Conservation (phyloP, 768 basidiomycete genomes). For the Lactarius akahatsu region DNA sequence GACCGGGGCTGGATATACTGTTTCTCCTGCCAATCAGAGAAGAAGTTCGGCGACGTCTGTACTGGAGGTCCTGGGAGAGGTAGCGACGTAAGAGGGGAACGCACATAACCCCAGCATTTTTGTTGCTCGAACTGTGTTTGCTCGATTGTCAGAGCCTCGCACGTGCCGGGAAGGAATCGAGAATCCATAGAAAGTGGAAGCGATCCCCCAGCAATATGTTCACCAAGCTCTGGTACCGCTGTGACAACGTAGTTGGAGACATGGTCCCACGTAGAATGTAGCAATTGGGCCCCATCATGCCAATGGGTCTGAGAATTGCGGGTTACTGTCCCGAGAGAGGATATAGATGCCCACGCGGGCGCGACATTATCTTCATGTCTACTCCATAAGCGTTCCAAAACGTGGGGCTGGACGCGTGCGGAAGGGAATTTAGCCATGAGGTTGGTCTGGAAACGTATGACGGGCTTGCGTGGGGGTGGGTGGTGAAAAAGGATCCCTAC, state of each 20-base stretch:
- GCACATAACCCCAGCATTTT: background rate
- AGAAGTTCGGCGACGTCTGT: too few species aligned
- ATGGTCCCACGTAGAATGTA: background rate
- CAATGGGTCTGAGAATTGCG: background rate
- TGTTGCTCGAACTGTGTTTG: background rate
- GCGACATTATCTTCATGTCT: background rate
- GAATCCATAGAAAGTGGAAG: background rate
- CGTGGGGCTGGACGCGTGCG: background rate
- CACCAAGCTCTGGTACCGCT: background rate
- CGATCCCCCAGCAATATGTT: background rate
- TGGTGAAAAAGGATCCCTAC: conserved; percentile 8
- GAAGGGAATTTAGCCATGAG: background rate
- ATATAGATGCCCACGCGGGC: background rate
- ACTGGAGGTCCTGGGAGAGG: background rate
- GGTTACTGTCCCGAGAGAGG: background rate
- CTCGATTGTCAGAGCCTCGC: background rate
- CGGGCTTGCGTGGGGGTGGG: conserved; percentile 9
- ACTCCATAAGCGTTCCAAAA: background rate
- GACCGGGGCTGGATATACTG: background rate
- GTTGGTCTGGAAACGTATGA: conserved; percentile 4
- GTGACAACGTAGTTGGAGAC: background rate
- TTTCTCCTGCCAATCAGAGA: background rate
- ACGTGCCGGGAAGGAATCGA: background rate
- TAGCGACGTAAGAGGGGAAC: background rate
- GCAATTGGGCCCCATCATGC: background rate